Percentiles rank a stretch among this genome's conserved stretches.
These are phyloP conservation scores for Apiospora pterosperma DNA, from an alignment of 2,329 filamentous ascomycete genomes.

Conservation along the genomic window DNA sequence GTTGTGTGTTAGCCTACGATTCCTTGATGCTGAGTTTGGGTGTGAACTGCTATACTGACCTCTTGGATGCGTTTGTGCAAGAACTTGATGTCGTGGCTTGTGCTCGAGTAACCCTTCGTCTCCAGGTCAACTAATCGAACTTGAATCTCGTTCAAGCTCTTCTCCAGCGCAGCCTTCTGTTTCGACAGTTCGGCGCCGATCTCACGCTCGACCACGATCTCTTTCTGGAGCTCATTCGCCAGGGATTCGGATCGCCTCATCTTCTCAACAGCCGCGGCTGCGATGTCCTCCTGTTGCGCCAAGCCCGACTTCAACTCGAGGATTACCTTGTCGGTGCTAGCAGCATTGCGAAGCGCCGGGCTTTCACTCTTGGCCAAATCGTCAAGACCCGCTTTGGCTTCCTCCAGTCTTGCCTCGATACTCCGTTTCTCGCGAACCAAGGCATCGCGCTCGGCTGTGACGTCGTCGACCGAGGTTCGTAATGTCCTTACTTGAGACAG, in stretches of 20 bases:
- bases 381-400: slow-evolving; percentile 85
- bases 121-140: slow-evolving; percentile 88
- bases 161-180: slow-evolving; percentile 86
- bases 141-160: slow-evolving; percentile 85
- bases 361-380: slow-evolving; percentile 83
- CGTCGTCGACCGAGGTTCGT: slow-evolving; percentile 80
- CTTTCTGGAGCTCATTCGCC: slow-evolving; percentile 85
- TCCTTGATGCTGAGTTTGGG: slow-evolving; percentile 16
- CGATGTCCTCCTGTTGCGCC: slow-evolving; percentile 91
- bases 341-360: slow-evolving; percentile 84
- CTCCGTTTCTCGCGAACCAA: slow-evolving; percentile 86
- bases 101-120: slow-evolving; percentile 93
- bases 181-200: slow-evolving; percentile 77
- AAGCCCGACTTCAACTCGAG: slow-evolving; percentile 84
- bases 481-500: slow-evolving; percentile 85
- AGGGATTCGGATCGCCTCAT: slow-evolving; percentile 93
- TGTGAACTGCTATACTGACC: slow-evolving; percentile 51
- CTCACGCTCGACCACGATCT: slow-evolving; percentile 83
- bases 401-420: slow-evolving; percentile 78
- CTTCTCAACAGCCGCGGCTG: slow-evolving; percentile 88
- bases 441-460: slow-evolving; percentile 78
- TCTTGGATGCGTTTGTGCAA: slow-evolving; percentile 92
- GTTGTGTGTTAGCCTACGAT: slow-evolving; percentile 21
- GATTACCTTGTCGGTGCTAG: slow-evolving; percentile 82
- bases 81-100: slow-evolving; percentile 93